phyloP scores from a whole-genome alignment of 805 yeast genomes.

The Cyberlindnera japonica region DNA sequence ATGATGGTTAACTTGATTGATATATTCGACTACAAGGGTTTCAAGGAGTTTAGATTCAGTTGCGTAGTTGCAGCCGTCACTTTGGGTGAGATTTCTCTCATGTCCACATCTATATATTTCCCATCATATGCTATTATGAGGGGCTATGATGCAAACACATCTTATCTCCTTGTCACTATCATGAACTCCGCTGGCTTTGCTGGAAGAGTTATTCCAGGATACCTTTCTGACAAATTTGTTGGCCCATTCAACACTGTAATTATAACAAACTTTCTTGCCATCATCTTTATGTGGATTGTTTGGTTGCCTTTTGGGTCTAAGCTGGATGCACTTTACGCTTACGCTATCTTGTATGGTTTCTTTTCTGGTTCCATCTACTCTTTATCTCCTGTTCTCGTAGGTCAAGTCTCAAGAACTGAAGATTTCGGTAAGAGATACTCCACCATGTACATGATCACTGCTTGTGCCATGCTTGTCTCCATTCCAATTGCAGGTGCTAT shows the following conservation, averaged over 20 bases:
- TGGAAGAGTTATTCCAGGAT: conserved; percentile 45
- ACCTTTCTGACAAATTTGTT: conserved; percentile 38
- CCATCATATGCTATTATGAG: conserved; percentile 50
- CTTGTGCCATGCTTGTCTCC: conserved; percentile 45
- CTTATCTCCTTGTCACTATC: conserved; percentile 46
- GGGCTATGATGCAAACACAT: conserved; percentile 40
- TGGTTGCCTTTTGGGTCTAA: conserved; percentile 43
- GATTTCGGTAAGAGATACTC: conserved; percentile 55
- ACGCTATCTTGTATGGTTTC: conserved; percentile 50
- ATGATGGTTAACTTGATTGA: conserved; percentile 23
- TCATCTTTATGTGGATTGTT: conserved; percentile 23
- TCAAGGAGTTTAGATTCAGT: conserved; percentile 28
- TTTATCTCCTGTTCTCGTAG: conserved; percentile 55
- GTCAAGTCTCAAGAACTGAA: conserved; percentile 52
- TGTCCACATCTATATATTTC: conserved; percentile 46
- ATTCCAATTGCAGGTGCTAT: conserved; percentile 50
- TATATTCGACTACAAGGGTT: conserved; percentile 37
- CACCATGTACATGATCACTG: conserved; percentile 54
- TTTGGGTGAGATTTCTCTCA: conserved; percentile 30
- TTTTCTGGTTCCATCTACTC: conserved; percentile 54
- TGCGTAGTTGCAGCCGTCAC: conserved; percentile 40
- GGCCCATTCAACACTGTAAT: conserved; percentile 54
- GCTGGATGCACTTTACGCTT: conserved; percentile 38
- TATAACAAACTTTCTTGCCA: conserved; percentile 30
- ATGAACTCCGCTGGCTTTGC: conserved; percentile 43